Conservation (phyloP, 2,329 filamentous ascomycete genomes). For the Fusarium sp. region DNA sequence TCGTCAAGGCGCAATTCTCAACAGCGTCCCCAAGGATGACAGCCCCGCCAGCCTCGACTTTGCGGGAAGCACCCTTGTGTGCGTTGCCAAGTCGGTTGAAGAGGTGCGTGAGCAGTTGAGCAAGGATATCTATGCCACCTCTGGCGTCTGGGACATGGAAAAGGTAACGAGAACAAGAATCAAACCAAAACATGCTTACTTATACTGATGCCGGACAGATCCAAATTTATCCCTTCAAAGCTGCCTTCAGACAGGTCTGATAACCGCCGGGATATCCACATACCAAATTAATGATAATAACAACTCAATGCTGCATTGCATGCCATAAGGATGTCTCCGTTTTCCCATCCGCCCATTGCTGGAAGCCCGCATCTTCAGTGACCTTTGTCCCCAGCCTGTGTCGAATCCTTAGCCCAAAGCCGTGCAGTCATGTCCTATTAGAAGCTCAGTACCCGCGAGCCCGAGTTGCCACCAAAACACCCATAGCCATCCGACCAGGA, state of each 20-base stretch:
- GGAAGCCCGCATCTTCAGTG: constrained; percentile 11
- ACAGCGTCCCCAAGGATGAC: constrained; percentile 76
- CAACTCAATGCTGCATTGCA: constrained; percentile 16
- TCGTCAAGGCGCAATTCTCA: constrained; percentile 74
- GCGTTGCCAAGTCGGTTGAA: constrained; percentile 76
- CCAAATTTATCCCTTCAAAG: constrained; percentile 67
- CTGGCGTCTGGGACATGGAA: constrained; percentile 85
- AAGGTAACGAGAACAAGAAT: constrained; percentile 62
- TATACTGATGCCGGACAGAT: constrained; percentile 51
- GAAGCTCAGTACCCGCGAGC: constrained; percentile 23
- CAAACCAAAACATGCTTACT: background rate
- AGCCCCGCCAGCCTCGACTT: constrained; percentile 75
- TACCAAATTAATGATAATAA: constrained; percentile 7
- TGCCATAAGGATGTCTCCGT: constrained; percentile 2
- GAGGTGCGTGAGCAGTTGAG: constrained; percentile 78
- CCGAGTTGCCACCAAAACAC: constrained; percentile 32
- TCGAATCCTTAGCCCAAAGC: constrained; percentile 6
- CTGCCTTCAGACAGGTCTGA: constrained; percentile 56
- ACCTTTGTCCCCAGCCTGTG: constrained; percentile 2
- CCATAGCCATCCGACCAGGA: constrained; percentile 31
- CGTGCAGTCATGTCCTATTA: constrained; percentile 20
- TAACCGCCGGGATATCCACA: background rate
- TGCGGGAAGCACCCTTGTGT: constrained; percentile 80
- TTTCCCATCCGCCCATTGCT: constrained; percentile 19
- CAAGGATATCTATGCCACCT: constrained; percentile 80